Evolutionary conservation across 305 asterid species (phyloP), one percentile per base, ranked within the genome.

Genomic region (Solanum hybrid): DNA sequence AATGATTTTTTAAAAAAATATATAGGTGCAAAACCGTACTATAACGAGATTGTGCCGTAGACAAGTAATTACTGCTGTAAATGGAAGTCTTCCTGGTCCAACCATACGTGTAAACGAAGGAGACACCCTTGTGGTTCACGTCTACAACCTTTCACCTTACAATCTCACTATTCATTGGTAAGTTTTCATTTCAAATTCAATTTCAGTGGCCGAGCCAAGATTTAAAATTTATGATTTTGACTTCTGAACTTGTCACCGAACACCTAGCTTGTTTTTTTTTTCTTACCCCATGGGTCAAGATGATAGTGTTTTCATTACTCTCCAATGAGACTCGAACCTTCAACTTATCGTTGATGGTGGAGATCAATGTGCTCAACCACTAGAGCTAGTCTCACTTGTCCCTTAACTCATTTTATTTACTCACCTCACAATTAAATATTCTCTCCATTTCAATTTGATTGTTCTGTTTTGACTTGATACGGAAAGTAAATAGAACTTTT

Each of bases 41-140:
- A 76, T 90, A 27, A 29, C 68, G 36, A 76, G 90, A 70, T 80
- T 90, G 4, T 90, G 91, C 26, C 88, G 79, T 31, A 24, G 83
- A 81, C 91, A 87, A 88, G 89, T 68, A 36, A 90, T 90, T 22
- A 80, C 91, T 24, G 91, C 78, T 5, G 91, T 90, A 36, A 90
- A 80, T 82, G 90, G 90, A 87, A 65, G 51, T n/a, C 90, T 90
- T 80, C 91, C 91, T 32, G 91, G 91, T 76, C 91, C 91, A 4
- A 39, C 88, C 45, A 87, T 90, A 33, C 70, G 68, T 11, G 89
- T 72, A 22, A 79, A 34, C 1, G 91, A 90, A 33, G 90, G 90
- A 1, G 91, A 90, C 72, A 87, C 89, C 90, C 90, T 90, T 61
- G 88, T 80, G 8, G 88, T 90, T 41, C 91, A 90, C 41, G 91